Evolutionary conservation across 352 stramenopile species (phyloP), one percentile per base, ranked within the genome.

Genomic region (Albugo laibachii): DNA sequence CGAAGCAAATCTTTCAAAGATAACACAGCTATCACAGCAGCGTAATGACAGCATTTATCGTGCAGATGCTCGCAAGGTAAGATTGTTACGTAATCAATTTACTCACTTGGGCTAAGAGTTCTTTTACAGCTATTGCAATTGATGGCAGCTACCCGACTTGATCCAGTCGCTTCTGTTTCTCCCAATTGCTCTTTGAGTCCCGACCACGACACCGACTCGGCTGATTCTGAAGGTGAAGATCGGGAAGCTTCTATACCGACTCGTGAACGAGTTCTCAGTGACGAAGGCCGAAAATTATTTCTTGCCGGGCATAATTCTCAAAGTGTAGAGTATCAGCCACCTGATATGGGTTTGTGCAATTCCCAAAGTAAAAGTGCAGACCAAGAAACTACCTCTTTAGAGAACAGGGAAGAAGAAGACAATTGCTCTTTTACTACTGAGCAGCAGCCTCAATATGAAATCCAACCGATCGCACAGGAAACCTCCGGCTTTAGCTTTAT

Each of bases 271-370:
- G 76, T 82, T 12, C 65, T 92, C 15, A 92, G 79, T 43, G 69
- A 84, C 24, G 79, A 92, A 69, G 78, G 78, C 52, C 88, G 88
- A 54, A 67, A 71, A n/a, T 50, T 91, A 2, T 86, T 85, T 48
- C 55, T 84, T 12, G 55, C 64, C 27, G 68, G 67, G 12, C 62
- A 92, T 45, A 55, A 43, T 10, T 3, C 16, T 10, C 20, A 19
- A 19, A 24, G 8, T 43, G 3, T 8, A 24, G 41, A 21, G 43
- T 48, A 48, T 35, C n/a, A 46, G 19, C n/a, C 43, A 39, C 43
- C 43, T 8, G 43, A 24, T 43, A 48, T 48, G n/a, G n/a, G 43
- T 35, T 10, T 48, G 20, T 11, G 4, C 10, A 48, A 37, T 10
- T 31, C 24, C 3, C 24, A 24, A 8, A 43, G 38, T 43, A 19